Conservation (phyloP, 2,329 filamentous ascomycete genomes). For the Elsinoe batatas region DNA sequence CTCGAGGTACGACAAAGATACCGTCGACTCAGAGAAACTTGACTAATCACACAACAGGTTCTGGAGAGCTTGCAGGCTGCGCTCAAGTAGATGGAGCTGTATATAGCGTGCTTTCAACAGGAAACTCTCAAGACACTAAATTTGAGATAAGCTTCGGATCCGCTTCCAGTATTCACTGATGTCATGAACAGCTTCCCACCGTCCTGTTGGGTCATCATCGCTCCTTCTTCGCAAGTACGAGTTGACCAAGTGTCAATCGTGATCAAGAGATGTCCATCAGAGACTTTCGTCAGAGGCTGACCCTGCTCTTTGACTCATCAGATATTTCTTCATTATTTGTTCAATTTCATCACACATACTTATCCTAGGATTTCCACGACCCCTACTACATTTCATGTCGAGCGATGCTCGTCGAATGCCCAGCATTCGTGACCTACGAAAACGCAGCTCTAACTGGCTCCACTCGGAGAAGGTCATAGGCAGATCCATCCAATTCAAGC, state of each 20-base stretch:
- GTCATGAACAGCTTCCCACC: too few relatives aligned
- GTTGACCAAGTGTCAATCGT: too few relatives aligned
- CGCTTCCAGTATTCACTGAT: too few relatives aligned
- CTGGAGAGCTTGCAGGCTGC: conserved; percentile 73
- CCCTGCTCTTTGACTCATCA: too few relatives aligned
- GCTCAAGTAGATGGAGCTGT: conserved; percentile 58
- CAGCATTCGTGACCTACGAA: conserved; percentile 20
- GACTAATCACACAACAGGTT: conserved; percentile 44
- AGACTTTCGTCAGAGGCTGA: too few relatives aligned
- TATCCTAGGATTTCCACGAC: neutral
- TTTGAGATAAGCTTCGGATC: too few relatives aligned
- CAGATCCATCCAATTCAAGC: conserved; percentile 11
- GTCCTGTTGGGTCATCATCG: too few relatives aligned
- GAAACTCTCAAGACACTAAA: neutral
- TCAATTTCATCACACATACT: too few relatives aligned
- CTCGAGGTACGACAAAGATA: conserved; percentile 64
- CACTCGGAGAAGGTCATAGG: conserved; percentile 15
- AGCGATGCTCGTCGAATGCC: conserved; percentile 16
- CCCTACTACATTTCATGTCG: conserved; percentile 3
- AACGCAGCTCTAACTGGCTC: conserved; percentile 19
- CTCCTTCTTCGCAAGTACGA: too few relatives aligned
- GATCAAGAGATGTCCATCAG: too few relatives aligned
- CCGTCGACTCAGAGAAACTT: conserved; percentile 25
- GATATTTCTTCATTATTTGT: too few relatives aligned
- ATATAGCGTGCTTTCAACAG: conserved; percentile 28